phyloP scores from a whole-genome alignment of 495 filamentous ascomycete species.

The Cetradonia linearis region DNA sequence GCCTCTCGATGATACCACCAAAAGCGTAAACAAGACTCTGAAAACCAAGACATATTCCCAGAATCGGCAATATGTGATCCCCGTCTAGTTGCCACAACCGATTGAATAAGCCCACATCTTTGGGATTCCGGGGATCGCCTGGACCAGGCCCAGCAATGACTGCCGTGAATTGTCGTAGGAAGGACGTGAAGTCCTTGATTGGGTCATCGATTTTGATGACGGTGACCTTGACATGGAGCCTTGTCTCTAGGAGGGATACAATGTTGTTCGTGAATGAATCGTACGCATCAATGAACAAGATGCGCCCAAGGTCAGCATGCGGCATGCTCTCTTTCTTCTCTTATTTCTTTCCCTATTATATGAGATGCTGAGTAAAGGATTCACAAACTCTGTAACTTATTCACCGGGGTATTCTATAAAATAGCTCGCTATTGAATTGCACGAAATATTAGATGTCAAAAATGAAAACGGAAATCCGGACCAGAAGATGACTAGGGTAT shows the following conservation, averaged over 20 bases:
- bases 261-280: conserved; percentile 97
- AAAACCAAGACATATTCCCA: conserved; percentile 89
- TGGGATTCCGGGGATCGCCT: conserved; percentile 53
- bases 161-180: conserved; percentile 56
- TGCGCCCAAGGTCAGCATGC: conserved; percentile 22
- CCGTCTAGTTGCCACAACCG: conserved; percentile 60
- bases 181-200: conserved; percentile 33
- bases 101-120: conserved; percentile 72
- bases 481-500: not conserved
- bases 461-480: not conserved
- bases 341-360: not conserved
- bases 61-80: conserved; percentile 53
- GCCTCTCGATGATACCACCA: conserved; percentile 52
- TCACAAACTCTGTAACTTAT: not conserved
- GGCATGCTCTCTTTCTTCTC: not conserved
- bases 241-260: conserved; percentile 51
- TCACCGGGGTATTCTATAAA: too few relatives aligned
- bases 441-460: not conserved
- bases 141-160: conserved; percentile 75
- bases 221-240: conserved; percentile 48
- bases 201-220: conserved; percentile 59
- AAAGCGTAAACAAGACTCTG: conserved; percentile 66
- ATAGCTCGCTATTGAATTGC: not conserved
- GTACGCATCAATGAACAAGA: conserved; percentile 87
- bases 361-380: not conserved